Base-by-base conservation (phyloP, 2,329 filamentous ascomycete species). In the Chalaropsis thielavioides region DNA sequence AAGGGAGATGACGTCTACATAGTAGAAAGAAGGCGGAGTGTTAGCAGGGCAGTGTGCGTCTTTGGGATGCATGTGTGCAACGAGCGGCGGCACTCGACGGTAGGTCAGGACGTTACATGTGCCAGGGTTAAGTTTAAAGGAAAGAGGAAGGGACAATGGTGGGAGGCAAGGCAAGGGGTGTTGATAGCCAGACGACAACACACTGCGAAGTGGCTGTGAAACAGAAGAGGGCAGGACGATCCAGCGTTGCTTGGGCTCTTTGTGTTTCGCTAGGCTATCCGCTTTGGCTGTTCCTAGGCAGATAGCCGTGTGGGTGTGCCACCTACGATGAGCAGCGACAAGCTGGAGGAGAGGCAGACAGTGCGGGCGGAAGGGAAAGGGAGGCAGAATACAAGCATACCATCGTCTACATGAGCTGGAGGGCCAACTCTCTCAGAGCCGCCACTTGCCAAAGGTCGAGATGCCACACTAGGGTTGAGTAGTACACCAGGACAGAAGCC, bases 1-100 rank as follows among this genome's bases (percentile, higher is more conserved):
- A 78, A 78, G 73, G 79, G 79, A 75, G 80, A 80, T 74, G 82
- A 83, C 77, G 81, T 82, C 82, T 84, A 70, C 49, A 68, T 41
- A 62, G 62, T 44, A 65, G 69, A 69, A 44, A 49, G 69, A 68
- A n/a, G 19, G 3, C 22, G 3, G 1, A 62, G 68, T 63, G 69
- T 72, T 67, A 70, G 69, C 64, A 54, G n/a, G n/a, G 43, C 41
- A 46, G 61, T 67, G 43, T 43, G 22, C 17, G 13, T 35, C 11
- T 56, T 27, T 27, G 17, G 17, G 51, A 35, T 31, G 17, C 22
- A 24, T 56, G 46, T 24, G 46, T 11, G 46, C 10, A 22, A 24
- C 19, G 22, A n/a, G 11, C 11, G 46, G 41, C 38, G 19, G 31
- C 51, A 41, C 31, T 19, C n/a, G 17, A 40, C 31, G 27, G 58